phyloP scores from a whole-genome alignment of 2,329 filamentous ascomycete genomes.

The Rhynchosporium secalis region DNA sequence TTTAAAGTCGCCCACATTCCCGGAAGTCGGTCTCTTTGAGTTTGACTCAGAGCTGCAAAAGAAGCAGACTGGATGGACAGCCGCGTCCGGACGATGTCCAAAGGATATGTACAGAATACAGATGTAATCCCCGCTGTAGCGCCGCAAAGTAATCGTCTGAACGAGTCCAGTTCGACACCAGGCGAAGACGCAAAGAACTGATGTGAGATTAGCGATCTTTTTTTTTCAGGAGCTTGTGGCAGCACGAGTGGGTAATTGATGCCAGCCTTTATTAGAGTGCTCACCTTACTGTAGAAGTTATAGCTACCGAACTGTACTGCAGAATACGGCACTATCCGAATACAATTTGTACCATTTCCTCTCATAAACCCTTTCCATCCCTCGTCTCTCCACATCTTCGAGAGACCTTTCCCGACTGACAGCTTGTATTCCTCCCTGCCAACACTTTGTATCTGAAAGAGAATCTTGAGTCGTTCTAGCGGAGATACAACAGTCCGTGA shows the following conservation, averaged over 20 bases:
- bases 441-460: slow-evolving; percentile 93
- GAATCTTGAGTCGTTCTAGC: slow-evolving; percentile 91
- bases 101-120: slow-evolving; percentile 90
- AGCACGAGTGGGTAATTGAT: neutral
- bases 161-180: slow-evolving; percentile 69
- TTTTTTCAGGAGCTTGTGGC: neutral
- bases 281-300: slow-evolving; percentile 91
- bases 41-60: slow-evolving; percentile 71
- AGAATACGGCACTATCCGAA: slow-evolving; percentile 96
- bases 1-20: slow-evolving; percentile 89
- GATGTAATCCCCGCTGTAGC: slow-evolving; percentile 93
- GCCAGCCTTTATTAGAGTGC: slow-evolving; percentile 34
- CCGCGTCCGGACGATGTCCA: slow-evolving; percentile 95
- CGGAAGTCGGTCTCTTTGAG: slow-evolving; percentile 65
- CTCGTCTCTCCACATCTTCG: slow-evolving; percentile 96
- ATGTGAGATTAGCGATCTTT: slow-evolving; percentile 16
- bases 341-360: slow-evolving; percentile 97
- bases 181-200: slow-evolving; percentile 76
- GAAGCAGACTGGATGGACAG: slow-evolving; percentile 97
- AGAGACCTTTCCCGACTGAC: slow-evolving; percentile 82
- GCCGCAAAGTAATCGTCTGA: slow-evolving; percentile 82
- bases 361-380: slow-evolving; percentile 97
- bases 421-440: slow-evolving; percentile 92
- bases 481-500: slow-evolving; percentile 96
- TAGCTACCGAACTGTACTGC: slow-evolving; percentile 98